Base-by-base conservation (phyloP, 2,329 filamentous ascomycete genomes). In the Ophiostoma ips region DNA sequence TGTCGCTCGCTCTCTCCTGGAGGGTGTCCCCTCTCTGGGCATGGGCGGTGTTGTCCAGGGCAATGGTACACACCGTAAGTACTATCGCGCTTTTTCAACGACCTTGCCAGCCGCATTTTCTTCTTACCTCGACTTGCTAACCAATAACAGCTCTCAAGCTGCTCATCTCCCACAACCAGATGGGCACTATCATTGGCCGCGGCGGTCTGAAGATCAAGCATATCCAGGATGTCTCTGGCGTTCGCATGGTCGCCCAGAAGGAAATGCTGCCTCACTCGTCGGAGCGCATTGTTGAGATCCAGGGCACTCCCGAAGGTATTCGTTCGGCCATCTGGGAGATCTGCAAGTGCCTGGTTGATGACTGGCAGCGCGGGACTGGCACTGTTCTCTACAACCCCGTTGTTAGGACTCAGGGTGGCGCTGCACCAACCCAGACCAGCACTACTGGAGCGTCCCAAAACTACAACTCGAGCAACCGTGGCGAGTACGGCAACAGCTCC, bases 181-280 rank as follows among this genome's bases (percentile, higher is more conserved):
- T 98, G 92, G 92, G 92, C 55, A 98, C 92, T 61, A 95, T 98
- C 70, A 98, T 98, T 63, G 92, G 92, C 61, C 82, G 88, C 57
- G 86, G 94, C 66, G 92, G 92, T 53, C 76, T 95, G 58, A 98
- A 96, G 75, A 98, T 98, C 75, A 98, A 98, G 77, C 87, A 95
- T 66, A 98, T 98, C 59, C 92, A 98, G 66, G 92, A 98, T 66
- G 83, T 81, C 30, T 96, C 92, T 5, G 89, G 89, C 57, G 92
- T 96, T 52, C 89, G 92, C 63, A 98, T 98, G 92, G 89, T 98
- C 46, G 92, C 92, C 37, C 92, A 98, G 68, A 98, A 98, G 71
- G 92, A 98, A 63, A 98, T 98, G 92, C 81, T 98, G 8, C 92
- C 92, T 34, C 92, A 98, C 67, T 98, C 92, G 6, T 98, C 92